A percentile compares a stretch with the other conserved stretches of the same genome.
Evolutionary conservation across 805 yeast genomes (phyloP).

Genomic region (Starmera dryadoides): DNA sequence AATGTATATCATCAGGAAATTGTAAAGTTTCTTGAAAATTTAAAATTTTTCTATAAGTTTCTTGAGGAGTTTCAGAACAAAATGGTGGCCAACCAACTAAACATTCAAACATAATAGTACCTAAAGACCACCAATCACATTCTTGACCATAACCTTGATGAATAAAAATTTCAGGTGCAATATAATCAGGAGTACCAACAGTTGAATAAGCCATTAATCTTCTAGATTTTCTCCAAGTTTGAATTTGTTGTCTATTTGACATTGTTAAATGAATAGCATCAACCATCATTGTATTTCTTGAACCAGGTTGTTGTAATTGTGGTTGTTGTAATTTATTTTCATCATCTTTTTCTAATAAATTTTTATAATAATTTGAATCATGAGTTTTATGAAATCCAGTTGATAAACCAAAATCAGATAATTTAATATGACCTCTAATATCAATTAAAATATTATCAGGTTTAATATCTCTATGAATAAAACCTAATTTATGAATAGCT

Average conservation of each 20-base stretch:
- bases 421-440: conserved; percentile 79
- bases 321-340: conserved; percentile 35
- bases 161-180: conserved; percentile 89
- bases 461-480: conserved; percentile 94
- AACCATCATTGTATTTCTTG: conserved; percentile 77
- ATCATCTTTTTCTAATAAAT: conserved; percentile 57
- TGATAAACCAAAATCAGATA: conserved; percentile 95
- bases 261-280: conserved; percentile 94
- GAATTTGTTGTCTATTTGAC: conserved; percentile 84
- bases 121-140: conserved; percentile 97
- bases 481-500: conserved; percentile 90
- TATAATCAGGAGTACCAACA: conserved; percentile 99
- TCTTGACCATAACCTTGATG: conserved; percentile 93
- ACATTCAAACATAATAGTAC: conserved; percentile 95
- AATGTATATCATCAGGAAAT: conserved; percentile 81
- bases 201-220: conserved; percentile 88
- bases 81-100: conserved; percentile 97
- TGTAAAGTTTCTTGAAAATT: conserved; percentile 82
- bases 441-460: conserved; percentile 93
- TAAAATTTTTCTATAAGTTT: conserved; percentile 87
- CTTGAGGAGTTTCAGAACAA: conserved; percentile 88
- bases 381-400: conserved; percentile 93
- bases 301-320: conserved; percentile 24
- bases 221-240: conserved; percentile 66
- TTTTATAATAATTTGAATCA: conserved; percentile 86